Evolutionary conservation across 768 basidiomycete species (phyloP).

Genomic region (Russula abietina): DNA sequence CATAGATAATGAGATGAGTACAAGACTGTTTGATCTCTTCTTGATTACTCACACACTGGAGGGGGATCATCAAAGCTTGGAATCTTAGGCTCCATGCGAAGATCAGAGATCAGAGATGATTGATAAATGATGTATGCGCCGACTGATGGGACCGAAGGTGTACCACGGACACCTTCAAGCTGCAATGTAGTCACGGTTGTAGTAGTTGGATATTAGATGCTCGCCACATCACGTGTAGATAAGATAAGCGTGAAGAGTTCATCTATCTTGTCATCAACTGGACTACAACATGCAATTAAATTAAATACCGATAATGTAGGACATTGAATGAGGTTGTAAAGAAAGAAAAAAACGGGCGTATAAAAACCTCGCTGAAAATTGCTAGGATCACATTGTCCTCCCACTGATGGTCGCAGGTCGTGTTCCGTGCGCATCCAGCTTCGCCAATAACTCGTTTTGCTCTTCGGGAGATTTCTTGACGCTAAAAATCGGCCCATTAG

Average conservation of each 20-base stretch:
- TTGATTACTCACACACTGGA: slow-evolving; percentile 15
- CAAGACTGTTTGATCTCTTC: neutral
- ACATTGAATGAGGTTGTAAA: neutral
- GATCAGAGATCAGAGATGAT: neutral
- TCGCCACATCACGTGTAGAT: slow-evolving; percentile 2
- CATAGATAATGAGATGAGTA: slow-evolving; percentile 2
- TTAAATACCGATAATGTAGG: slow-evolving; percentile 9
- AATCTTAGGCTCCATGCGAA: slow-evolving; percentile 1
- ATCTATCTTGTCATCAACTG: no score
- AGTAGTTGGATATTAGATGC: no score
- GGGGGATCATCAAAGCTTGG: neutral
- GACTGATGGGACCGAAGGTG: neutral
- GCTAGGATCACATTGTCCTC: neutral
- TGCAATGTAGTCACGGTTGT: no score
- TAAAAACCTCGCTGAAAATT: neutral
- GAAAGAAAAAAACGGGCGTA: neutral
- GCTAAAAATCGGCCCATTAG: slow-evolving; percentile 8
- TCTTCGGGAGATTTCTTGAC: slow-evolving; percentile 26
- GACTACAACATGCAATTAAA: neutral
- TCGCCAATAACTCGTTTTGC: slow-evolving; percentile 27
- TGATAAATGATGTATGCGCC: neutral
- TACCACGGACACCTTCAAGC: no score
- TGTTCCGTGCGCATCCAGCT: slow-evolving; percentile 25
- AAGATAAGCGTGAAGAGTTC: no score
- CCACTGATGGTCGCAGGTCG: no score